Conservation (phyloP, 179 eudicot species). For the Corrigiola litoralis region DNA sequence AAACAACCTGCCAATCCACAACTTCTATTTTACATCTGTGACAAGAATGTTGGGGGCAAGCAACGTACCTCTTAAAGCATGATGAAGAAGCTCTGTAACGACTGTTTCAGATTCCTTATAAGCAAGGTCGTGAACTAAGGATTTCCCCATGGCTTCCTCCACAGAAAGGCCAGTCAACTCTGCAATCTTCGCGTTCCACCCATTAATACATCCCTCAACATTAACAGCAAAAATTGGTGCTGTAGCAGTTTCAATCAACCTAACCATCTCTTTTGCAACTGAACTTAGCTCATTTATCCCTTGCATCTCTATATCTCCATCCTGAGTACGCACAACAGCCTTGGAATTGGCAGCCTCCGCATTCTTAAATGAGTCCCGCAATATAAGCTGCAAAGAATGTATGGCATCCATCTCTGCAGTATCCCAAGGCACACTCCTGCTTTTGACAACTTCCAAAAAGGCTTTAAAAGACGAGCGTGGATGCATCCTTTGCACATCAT, state of each 20-base stretch:
- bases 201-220: slow-evolving; percentile 64
- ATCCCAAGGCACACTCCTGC: slow-evolving; percentile 88
- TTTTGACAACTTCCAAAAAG: slow-evolving; percentile 87
- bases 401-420: slow-evolving; percentile 96
- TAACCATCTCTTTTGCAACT: slow-evolving; percentile 87
- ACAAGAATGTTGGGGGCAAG: not conserved
- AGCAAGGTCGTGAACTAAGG: slow-evolving; percentile 72
- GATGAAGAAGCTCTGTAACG: slow-evolving; percentile 59
- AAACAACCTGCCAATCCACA: too few relatives aligned
- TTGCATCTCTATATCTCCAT: slow-evolving; percentile 50
- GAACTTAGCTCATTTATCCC: slow-evolving; percentile 73
- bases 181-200: slow-evolving; percentile 92
- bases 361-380: slow-evolving; percentile 67
- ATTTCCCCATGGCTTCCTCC: slow-evolving; percentile 88
- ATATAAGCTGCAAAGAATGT: slow-evolving; percentile 89
- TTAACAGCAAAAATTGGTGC: slow-evolving; percentile 95
- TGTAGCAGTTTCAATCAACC: slow-evolving; percentile 93
- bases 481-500: slow-evolving; percentile 86
- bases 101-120: slow-evolving; percentile 59
- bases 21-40: too few relatives aligned
- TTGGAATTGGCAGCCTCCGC: slow-evolving; percentile 46
- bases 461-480: slow-evolving; percentile 95
- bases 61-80: slow-evolving; percentile 68
- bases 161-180: slow-evolving; percentile 81
- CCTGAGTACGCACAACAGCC: slow-evolving; percentile 48